Conservation (phyloP, 1,139 yeast genomes). For the Saccharomyces hybrid region DNA sequence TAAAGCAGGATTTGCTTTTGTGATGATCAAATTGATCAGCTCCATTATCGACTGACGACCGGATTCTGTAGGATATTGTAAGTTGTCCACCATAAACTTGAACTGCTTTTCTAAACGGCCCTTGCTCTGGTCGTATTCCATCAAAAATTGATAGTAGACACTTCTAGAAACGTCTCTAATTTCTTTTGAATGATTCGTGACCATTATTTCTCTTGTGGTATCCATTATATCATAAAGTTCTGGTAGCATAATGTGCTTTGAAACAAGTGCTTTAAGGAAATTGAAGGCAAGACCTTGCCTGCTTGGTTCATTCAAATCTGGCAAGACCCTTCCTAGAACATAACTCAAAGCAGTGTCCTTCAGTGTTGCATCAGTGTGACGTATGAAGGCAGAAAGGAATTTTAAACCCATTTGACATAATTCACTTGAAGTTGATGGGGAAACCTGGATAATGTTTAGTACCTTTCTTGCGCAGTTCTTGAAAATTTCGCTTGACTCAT, state of each 20-base stretch:
- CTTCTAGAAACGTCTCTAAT: slow-evolving; percentile 83
- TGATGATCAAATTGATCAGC: slow-evolving; percentile 60
- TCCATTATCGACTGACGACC: slow-evolving; percentile 94
- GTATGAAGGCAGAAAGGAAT: slow-evolving; percentile 63
- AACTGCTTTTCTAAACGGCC: slow-evolving; percentile 80
- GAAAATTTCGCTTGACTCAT: slow-evolving; percentile 47
- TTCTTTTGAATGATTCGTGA: slow-evolving; percentile 78
- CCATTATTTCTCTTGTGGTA: slow-evolving; percentile 73
- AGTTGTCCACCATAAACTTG: slow-evolving; percentile 69
- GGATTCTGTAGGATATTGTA: slow-evolving; percentile 75
- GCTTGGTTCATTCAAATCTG: slow-evolving; percentile 87
- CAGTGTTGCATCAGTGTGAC: slow-evolving; percentile 60
- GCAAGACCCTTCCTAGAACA: slow-evolving; percentile 63
- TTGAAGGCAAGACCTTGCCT: slow-evolving; percentile 84
- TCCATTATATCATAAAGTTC: slow-evolving; percentile 91
- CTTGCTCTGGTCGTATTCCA: slow-evolving; percentile 92
- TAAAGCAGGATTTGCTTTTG: slow-evolving; percentile 58
- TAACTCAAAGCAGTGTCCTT: slow-evolving; percentile 72
- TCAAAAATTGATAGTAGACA: slow-evolving; percentile 75
- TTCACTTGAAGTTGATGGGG: slow-evolving; percentile 73
- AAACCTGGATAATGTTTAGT: slow-evolving; percentile 59
- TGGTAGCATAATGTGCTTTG: slow-evolving; percentile 69
- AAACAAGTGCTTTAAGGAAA: slow-evolving; percentile 67
- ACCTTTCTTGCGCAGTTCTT: slow-evolving; percentile 56
- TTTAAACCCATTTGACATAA: slow-evolving; percentile 77